Conservation (phyloP, 2,329 filamentous ascomycete genomes). For the Penicillium decumbens region DNA sequence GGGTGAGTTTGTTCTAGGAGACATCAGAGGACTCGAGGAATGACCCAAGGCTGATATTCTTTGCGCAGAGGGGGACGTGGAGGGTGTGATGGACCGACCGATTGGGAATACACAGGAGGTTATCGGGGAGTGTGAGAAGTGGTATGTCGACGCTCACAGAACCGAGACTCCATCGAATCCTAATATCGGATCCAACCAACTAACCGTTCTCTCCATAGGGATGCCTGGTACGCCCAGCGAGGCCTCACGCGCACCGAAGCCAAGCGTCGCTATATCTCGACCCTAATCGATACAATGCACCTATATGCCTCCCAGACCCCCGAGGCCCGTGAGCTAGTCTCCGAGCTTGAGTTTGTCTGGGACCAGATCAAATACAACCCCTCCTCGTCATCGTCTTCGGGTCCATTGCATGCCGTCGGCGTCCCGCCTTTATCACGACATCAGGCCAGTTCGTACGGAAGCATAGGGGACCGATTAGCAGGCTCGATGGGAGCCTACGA, state of each 20-base stretch:
- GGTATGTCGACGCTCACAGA: conserved; percentile 40
- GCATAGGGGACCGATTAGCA: conserved; percentile 35
- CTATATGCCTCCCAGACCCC: conserved; percentile 76
- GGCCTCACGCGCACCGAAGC: conserved; percentile 83
- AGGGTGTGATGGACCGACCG: conserved; percentile 86
- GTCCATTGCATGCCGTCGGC: conserved; percentile 28
- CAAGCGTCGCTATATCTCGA: conserved; percentile 89
- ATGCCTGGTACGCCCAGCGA: conserved; percentile 88
- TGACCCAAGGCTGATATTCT: conserved; percentile 11
- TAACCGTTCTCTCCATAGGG: conserved; percentile 48
- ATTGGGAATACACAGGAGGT: conserved; percentile 49
- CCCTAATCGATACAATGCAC: conserved; percentile 94
- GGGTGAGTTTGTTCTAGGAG: conserved; percentile 46
- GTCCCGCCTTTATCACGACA: conserved; percentile 30
- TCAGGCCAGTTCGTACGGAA: conserved; percentile 32
- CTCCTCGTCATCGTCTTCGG: conserved; percentile 53
- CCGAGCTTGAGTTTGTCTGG: conserved; percentile 98
- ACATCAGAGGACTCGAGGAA: background rate
- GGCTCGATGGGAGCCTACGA: conserved; percentile 34
- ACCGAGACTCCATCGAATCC: background rate
- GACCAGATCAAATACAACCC: conserved; percentile 90
- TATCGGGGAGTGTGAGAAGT: conserved; percentile 61
- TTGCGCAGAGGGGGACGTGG: conserved; percentile 75
- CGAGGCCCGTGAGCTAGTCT: conserved; percentile 80
- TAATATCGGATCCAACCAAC: background rate